These are phyloP conservation scores for Didymella lethalis DNA, from an alignment of 2,329 filamentous ascomycete species.

Conservation along the genomic window DNA sequence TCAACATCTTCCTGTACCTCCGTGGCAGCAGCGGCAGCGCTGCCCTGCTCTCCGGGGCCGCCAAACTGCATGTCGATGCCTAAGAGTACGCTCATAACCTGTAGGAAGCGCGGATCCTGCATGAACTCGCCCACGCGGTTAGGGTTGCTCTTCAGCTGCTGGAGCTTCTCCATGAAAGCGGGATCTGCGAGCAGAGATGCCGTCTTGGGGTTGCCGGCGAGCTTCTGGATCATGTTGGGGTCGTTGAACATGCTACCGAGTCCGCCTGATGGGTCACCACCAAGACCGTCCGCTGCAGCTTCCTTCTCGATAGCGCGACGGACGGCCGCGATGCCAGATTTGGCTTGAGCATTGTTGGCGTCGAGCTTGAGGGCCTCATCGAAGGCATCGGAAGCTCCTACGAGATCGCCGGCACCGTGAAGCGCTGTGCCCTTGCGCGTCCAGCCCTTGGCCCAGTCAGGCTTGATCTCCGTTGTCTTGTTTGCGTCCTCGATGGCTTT, in stretches of 20 bases:
- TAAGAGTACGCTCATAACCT: slow-evolving; percentile 91
- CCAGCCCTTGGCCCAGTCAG: slow-evolving; percentile 98
- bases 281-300: slow-evolving; percentile 66
- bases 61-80: slow-evolving; percentile 89
- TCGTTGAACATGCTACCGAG: slow-evolving; percentile 96
- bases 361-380: slow-evolving; percentile 94
- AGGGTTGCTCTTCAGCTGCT: slow-evolving; percentile 82
- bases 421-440: slow-evolving; percentile 89
- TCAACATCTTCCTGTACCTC: slow-evolving; percentile 75
- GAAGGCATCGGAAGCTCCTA: slow-evolving; percentile 87
- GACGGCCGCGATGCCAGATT: slow-evolving; percentile 84
- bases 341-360: slow-evolving; percentile 88
- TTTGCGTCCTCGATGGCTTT: slow-evolving; percentile 87
- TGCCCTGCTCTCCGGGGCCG: slow-evolving; percentile 57
- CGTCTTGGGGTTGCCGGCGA: slow-evolving; percentile 95
- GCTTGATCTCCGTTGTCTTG: slow-evolving; percentile 93
- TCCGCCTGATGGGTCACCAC: slow-evolving; percentile 73
- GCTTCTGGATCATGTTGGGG: slow-evolving; percentile 86
- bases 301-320: slow-evolving; percentile 87
- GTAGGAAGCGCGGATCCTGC: slow-evolving; percentile 87
- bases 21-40: slow-evolving; percentile 47
- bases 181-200: slow-evolving; percentile 79
- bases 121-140: slow-evolving; percentile 80
- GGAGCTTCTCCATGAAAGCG: slow-evolving; percentile 88
- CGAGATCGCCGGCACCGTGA: slow-evolving; percentile 85